Evolutionary conservation across 352 stramenopile species (phyloP).

Genomic region (Blastocystis sp.): DNA sequence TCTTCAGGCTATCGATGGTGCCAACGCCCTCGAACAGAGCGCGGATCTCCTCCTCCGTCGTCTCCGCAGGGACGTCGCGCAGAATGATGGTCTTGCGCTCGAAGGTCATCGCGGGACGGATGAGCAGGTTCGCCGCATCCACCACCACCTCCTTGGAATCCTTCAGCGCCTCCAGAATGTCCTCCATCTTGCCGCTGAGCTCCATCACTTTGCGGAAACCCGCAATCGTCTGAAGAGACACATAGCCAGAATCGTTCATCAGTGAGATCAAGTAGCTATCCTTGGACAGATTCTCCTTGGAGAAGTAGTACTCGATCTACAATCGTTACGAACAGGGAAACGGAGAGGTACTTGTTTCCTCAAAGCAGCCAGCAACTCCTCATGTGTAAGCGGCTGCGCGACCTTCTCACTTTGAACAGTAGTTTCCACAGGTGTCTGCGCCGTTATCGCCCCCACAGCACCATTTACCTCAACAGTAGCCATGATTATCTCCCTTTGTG

Average conservation of each 20-base stretch:
- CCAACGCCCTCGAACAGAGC: constrained; percentile 26
- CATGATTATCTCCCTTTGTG: neutral
- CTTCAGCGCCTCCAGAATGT: constrained; percentile 63
- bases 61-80: constrained; percentile 43
- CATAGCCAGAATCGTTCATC: constrained; percentile 67
- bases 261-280: constrained; percentile 57
- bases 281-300: constrained; percentile 57
- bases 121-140: constrained; percentile 11
- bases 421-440: constrained; percentile 10
- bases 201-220: constrained; percentile 51
- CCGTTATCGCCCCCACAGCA: neutral
- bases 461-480: neutral
- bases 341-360: constrained; percentile 23
- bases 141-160: constrained; percentile 20
- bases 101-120: constrained; percentile 45
- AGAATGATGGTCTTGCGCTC: constrained; percentile 65
- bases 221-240: constrained; percentile 46
- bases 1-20: constrained; percentile 13
- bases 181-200: constrained; percentile 62
- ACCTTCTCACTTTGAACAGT: constrained; percentile 1
- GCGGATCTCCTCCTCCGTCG: constrained; percentile 48
- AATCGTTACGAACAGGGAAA: neutral
- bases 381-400: constrained; percentile 6
- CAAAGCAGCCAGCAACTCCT: constrained; percentile 46
- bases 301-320: constrained; percentile 69